A percentile compares a stretch with the other conserved stretches of the same genome.
Evolutionary conservation across 345 rosid genomes (phyloP).

Genomic region (Luvunga scandens): DNA sequence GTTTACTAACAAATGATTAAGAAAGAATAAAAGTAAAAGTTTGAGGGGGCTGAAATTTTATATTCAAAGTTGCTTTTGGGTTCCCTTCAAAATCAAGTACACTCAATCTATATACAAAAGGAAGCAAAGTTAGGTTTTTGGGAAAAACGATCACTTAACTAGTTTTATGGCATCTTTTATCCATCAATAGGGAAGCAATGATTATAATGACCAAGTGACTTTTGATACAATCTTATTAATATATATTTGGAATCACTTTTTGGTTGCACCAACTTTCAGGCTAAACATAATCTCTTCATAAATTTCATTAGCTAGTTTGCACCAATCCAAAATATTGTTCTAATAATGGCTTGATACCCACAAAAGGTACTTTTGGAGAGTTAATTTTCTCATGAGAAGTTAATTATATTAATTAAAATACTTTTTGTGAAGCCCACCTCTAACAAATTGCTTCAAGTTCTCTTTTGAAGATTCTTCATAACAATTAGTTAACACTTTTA

Average conservation of each 20-base stretch:
- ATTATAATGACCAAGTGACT: not conserved
- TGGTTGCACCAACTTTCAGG: constrained; percentile 5
- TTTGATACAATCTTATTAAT: not conserved
- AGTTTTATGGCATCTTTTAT: not conserved
- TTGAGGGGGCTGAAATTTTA: not conserved
- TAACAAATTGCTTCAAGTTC: not conserved
- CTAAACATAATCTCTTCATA: not conserved
- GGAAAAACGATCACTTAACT: not conserved
- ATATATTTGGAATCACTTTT: not conserved
- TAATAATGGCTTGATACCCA: constrained; percentile 2
- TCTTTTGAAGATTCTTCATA: not conserved
- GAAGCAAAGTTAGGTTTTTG: constrained; percentile 1
- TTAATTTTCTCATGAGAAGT: not conserved
- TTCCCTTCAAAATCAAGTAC: constrained; percentile 8
- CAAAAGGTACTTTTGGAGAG: not conserved
- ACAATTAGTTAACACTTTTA: not conserved
- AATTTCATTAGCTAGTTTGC: not conserved
- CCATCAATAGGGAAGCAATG: not conserved
- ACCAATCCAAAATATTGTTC: not conserved
- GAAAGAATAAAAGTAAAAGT: not conserved
- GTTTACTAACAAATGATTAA: not conserved
- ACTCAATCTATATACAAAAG: not conserved
- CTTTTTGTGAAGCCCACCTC: not conserved
- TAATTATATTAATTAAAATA: not conserved
- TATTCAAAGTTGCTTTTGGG: constrained; percentile 3